phyloP scores from a whole-genome alignment of 257 asterid genomes.

The Osmanthus fragrans region DNA sequence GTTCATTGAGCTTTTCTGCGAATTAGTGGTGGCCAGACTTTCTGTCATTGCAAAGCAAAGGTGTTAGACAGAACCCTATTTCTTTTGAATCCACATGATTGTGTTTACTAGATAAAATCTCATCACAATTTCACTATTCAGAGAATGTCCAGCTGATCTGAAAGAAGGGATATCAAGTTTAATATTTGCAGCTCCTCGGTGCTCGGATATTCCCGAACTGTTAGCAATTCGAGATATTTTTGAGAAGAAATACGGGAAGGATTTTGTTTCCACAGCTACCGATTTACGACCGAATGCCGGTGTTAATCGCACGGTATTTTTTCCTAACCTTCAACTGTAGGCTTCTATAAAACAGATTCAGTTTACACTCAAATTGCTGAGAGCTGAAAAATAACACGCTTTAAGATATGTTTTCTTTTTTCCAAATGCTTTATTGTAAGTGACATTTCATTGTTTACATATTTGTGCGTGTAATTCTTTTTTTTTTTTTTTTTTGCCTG shows the following conservation, averaged over 20 bases:
- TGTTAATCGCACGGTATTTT: slow-evolving; percentile 77
- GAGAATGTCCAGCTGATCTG: slow-evolving; percentile 94
- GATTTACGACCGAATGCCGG: slow-evolving; percentile 94
- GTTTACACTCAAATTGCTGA: not conserved
- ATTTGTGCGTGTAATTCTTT: no score
- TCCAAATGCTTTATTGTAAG: not conserved
- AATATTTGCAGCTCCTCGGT: slow-evolving; percentile 90
- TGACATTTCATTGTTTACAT: not conserved
- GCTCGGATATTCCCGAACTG: slow-evolving; percentile 96
- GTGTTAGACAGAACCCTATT: slow-evolving; percentile 25
- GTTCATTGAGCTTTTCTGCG: slow-evolving; percentile 93
- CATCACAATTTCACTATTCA: slow-evolving; percentile 34
- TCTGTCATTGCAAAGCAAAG: slow-evolving; percentile 84
- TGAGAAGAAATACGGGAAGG: slow-evolving; percentile 84
- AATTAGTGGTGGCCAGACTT: slow-evolving; percentile 78
- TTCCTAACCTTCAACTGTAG: not conserved
- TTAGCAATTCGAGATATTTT: slow-evolving; percentile 67
- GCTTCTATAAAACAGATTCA: not conserved
- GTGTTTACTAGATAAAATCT: slow-evolving; percentile 3
- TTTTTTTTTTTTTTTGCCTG: not conserved
- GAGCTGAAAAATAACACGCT: not conserved
- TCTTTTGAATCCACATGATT: not conserved
- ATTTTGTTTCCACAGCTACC: slow-evolving; percentile 89
- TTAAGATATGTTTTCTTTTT: not conserved
- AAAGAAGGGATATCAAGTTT: slow-evolving; percentile 95